Evolutionary conservation across 2,329 filamentous ascomycete genomes (phyloP).

Genomic region (Botrytis galanthina): DNA sequence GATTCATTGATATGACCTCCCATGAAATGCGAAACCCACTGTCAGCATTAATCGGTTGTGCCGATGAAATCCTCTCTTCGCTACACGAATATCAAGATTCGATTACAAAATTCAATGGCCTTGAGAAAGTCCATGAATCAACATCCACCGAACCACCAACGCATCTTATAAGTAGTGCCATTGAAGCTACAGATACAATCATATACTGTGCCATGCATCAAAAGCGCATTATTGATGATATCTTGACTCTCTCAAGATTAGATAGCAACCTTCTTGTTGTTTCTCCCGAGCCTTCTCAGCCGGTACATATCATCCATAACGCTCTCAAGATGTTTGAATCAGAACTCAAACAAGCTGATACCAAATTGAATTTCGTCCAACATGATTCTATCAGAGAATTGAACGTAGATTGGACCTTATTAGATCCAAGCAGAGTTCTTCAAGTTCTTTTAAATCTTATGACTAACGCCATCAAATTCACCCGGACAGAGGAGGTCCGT

Average conservation of each 20-base stretch:
- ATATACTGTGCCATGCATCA: constrained; percentile 71
- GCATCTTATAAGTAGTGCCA: constrained; percentile 56
- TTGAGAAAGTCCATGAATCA: constrained; percentile 37
- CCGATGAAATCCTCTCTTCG: constrained; percentile 48
- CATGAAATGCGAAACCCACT: constrained; percentile 75
- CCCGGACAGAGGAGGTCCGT: constrained; percentile 37
- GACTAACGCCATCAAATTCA: constrained; percentile 82
- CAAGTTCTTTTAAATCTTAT: constrained; percentile 79
- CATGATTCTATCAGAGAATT: constrained; percentile 59
- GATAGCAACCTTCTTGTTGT: constrained; percentile 69
- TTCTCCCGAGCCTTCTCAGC: constrained; percentile 67
- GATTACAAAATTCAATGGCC: constrained; percentile 48
- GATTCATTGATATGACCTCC: constrained; percentile 73
- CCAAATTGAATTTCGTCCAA: constrained; percentile 62
- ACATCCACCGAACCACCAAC: constrained; percentile 36
- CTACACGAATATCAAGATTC: constrained; percentile 64
- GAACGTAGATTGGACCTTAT: constrained; percentile 60
- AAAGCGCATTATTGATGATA: constrained; percentile 63
- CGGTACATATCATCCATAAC: constrained; percentile 62
- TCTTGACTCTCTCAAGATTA: constrained; percentile 65
- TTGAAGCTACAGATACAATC: constrained; percentile 78
- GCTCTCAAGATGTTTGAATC: constrained; percentile 77
- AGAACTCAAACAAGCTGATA: constrained; percentile 67
- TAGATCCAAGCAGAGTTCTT: constrained; percentile 72
- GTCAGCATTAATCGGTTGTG: constrained; percentile 71